Evolutionary conservation across 306 rosid genomes (phyloP).

Genomic region (Vicia faba): DNA sequence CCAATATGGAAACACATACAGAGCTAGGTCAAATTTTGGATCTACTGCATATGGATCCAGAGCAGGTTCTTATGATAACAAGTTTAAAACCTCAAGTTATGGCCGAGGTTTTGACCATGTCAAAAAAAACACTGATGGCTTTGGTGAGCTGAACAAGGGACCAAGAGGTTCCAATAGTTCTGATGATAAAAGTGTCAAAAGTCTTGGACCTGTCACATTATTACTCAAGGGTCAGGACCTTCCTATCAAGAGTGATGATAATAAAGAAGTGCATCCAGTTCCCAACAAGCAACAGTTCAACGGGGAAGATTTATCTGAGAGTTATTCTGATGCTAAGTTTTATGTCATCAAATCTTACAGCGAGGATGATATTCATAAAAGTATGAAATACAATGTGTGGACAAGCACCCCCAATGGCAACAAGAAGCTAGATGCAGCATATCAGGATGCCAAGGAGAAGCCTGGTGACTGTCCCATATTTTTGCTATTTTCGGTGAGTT

Average conservation of each 20-base stretch:
- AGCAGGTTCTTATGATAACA: conserved; percentile 24
- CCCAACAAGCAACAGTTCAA: conserved; percentile 44
- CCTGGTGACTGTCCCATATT: conserved; percentile 49
- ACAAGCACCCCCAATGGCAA: conserved; percentile 59
- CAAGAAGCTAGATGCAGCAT: conserved; percentile 50
- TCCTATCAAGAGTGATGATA: conserved; percentile 36
- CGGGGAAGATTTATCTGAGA: conserved; percentile 44
- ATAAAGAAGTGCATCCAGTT: conserved; percentile 35
- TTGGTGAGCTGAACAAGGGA: conserved; percentile 53
- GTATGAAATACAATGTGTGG: conserved; percentile 57
- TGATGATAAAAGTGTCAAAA: conserved; percentile 33
- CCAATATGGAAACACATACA: conserved; percentile 45
- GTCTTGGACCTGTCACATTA: conserved; percentile 42
- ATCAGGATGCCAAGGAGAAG: conserved; percentile 54
- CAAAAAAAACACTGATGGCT: conserved; percentile 40
- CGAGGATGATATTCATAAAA: conserved; percentile 60
- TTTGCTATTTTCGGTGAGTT: conserved; percentile 55
- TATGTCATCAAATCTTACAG: conserved; percentile 58
- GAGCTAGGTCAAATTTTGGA: conserved; percentile 39
- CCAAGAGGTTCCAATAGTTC: conserved; percentile 47
- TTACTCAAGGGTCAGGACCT: conserved; percentile 47
- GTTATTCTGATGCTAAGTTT: conserved; percentile 48
- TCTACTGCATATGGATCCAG: conserved; percentile 48
- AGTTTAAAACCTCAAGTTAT: conserved; percentile 21
- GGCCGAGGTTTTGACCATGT: conserved; percentile 29